Conservation (phyloP, 2,329 filamentous ascomycete species). For the Aspergillus alliaceus region DNA sequence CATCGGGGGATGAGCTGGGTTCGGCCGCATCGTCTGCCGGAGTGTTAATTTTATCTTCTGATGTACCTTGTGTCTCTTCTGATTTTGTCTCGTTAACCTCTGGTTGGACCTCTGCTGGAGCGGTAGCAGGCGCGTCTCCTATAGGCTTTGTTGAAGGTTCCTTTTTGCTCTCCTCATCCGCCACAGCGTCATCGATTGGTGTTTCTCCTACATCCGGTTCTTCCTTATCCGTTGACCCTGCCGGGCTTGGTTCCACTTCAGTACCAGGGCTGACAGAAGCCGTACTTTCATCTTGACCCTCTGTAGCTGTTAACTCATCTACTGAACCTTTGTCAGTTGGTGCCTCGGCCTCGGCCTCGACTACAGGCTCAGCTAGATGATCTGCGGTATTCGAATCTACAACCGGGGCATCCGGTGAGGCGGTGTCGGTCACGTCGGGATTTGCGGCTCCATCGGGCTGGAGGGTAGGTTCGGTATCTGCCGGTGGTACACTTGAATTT, state of each 20-base stretch:
- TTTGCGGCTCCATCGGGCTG: constrained; percentile 2
- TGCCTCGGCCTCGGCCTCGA: constrained; percentile 13
- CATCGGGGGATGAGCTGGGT: neutral
- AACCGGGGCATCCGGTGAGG: neutral
- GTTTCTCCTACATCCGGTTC: constrained; percentile 9
- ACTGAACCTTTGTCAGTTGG: constrained; percentile 5
- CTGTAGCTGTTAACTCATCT: constrained; percentile 8
- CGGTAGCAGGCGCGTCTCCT: constrained; percentile 1
- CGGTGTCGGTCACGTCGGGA: constrained; percentile 3
- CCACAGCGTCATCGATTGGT: constrained; percentile 2
- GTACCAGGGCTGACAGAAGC: neutral
- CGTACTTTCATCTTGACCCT: neutral
- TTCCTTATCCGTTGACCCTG: constrained; percentile 2
- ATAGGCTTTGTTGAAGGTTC: constrained; percentile 13
- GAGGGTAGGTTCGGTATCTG: neutral
- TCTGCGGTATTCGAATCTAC: constrained; percentile 3
- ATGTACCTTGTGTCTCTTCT: constrained; percentile 3
- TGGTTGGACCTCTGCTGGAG: constrained; percentile 10
- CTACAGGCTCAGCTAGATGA: constrained; percentile 7
- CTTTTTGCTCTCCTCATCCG: neutral
- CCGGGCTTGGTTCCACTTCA: neutral
- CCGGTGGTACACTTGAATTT: neutral
- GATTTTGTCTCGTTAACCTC: constrained; percentile 5
- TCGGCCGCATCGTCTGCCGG: constrained; percentile 1
- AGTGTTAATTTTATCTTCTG: constrained; percentile 13